Base-by-base conservation (phyloP, 139 green algal species). In the Closterium sp. region DNA sequence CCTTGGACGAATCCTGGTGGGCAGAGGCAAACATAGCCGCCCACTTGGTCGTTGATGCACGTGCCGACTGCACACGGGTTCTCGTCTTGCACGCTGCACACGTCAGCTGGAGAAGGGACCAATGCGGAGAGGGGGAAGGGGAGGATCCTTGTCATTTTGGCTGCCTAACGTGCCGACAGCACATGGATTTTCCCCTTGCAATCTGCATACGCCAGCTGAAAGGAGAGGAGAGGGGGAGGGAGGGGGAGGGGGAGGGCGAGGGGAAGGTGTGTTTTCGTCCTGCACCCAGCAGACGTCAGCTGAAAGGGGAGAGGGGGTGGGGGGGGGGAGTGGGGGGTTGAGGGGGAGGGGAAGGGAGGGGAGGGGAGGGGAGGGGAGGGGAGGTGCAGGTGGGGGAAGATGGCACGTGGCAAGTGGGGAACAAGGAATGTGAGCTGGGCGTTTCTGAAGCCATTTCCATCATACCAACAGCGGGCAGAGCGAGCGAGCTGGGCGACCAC, bases 31-130 rank as follows among this genome's bases (percentile, higher is more conserved):
- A 33, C 30, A 23, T 34, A 86, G 1, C n/a, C 30, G 83, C 83
- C 83, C n/a, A 21, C n/a, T 9, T 19, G 5, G 81, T 86, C 81
- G 83, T 34, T 33, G 3, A 86, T 33, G 83, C 83, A 86, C 83
- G 83, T 86, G 83, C 83, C 83, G n/a, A 86, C 83, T 23, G 83
- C 83, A 33, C 83, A 86, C n/a, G 83, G 83, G 25, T 86, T 86
- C 21, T 10, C 31, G n/a, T 25, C n/a, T 1, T 34, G 30, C n/a
- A 19, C 1, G 28, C 83, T 32, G 83, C 83, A 86, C 21, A 23
- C 83, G 83, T 86, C n/a, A 0, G 21, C 83, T 86, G 81, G 38
- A 16, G 2, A 66, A 6, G 43, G 43, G 43, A 16, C 43, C 12
- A 25, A 16, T 69, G 5, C 12, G 43, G 9, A 69, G 10, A 28